Base-by-base conservation (phyloP, 208 protist genomes). In the Leishmania tarentolae region DNA sequence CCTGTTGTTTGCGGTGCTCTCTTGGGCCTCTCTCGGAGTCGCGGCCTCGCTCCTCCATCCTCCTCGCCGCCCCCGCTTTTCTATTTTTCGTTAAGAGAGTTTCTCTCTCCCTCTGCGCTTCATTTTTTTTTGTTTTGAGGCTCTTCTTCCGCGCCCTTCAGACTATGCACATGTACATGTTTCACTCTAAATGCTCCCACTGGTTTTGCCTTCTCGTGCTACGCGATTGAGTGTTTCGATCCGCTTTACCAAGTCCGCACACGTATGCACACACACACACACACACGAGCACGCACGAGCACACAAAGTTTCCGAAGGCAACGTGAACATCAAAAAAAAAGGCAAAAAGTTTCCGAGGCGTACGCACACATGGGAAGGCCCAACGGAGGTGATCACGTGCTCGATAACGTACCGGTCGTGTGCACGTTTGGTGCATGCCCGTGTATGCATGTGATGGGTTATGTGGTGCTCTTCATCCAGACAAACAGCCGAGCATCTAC, bases 111-210 rank as follows among this genome's bases (percentile, higher is more conserved):
- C 17, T 50, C 13, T 78, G 28, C 5, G 47, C 72, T 35, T 7
- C n/a, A 66, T 73, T 75, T 72, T 79, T n/a, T 35, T 59, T 73
- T 68, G 70, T 42, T 70, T 76, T n/a, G 7, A 42, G 44, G 35
- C 8, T 61, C n/a, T 0, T 50, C 35, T 76, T 46, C 44, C 35
- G 2, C 19, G 44, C 72, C 47, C 8, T 46, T 2, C 35, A 66
- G n/a, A 31, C 52, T 17, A 50, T 42, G 5, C 79, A 31, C 44
- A 50, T 66, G 28, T 31, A 47, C 35, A 40, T 21, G 50, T 24
- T 78, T 76, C 31, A 35, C 82, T 77, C 52, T 80, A 46, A 28
- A 79, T 35, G 75, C 21, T 76, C 76, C 56, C 52, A 13, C 56
- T 82, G 40, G 59, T 47, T 72, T 72, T 50, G 37, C 5, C 28